A percentile compares a stretch with the other conserved stretches of the same genome.
Evolutionary conservation across 148 eudicot genomes (phyloP).

Genomic region (Mesembryanthemum crystallinum): DNA sequence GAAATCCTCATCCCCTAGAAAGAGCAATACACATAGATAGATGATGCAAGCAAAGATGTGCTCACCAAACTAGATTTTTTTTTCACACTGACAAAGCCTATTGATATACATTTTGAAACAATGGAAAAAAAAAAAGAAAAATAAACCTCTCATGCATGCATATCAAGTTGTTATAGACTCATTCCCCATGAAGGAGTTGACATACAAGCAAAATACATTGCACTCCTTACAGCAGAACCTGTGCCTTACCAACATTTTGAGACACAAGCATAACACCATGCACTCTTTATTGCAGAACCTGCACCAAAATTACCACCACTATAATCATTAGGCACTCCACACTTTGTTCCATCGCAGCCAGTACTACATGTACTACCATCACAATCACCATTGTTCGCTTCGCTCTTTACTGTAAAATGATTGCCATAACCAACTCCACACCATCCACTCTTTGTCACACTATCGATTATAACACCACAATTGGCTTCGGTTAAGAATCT

Average conservation of each 20-base stretch:
- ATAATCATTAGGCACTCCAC: too few relatives aligned
- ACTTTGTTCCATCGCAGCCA: neutral
- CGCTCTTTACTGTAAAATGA: too few relatives aligned
- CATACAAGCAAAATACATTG: constrained; percentile 32
- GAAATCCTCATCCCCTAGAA: too few relatives aligned
- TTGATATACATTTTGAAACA: neutral
- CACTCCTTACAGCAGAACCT: neutral
- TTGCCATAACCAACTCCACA: constrained; percentile 32
- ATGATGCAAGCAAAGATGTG: too few relatives aligned
- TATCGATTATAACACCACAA: constrained; percentile 30
- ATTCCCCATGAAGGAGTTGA: too few relatives aligned
- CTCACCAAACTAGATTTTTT: too few relatives aligned
- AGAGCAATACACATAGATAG: too few relatives aligned
- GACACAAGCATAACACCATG: constrained; percentile 20
- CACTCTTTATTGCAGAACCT: too few relatives aligned
- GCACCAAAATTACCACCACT: too few relatives aligned
- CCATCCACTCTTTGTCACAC: constrained; percentile 10
- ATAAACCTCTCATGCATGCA: neutral
- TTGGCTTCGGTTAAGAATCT: neutral
- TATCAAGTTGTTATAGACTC: neutral
- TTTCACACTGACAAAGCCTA: too few relatives aligned
- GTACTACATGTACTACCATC: constrained; percentile 15
- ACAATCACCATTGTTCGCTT: too few relatives aligned
- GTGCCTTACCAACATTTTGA: constrained; percentile 15
- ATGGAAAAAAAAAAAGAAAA: neutral